Percentiles rank a stretch among this genome's conserved stretches.
These are phyloP conservation scores for Zalerion maritima DNA, from an alignment of 495 filamentous ascomycete genomes.

Conservation along the genomic window DNA sequence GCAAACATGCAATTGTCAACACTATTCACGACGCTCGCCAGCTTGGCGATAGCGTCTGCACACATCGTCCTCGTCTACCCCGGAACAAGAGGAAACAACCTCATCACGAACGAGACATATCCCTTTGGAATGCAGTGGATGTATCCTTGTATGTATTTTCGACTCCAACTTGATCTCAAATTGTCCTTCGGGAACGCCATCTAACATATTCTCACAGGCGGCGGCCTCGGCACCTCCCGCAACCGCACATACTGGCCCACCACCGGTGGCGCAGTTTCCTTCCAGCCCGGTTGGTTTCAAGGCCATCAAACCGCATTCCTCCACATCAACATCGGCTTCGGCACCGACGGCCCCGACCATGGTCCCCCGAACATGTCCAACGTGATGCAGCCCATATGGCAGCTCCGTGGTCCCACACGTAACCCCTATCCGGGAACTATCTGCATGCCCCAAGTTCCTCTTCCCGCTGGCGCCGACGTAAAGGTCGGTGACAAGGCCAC, in stretches of 20 bases:
- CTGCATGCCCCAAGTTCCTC: slow-evolving; percentile 81
- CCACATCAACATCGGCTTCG: slow-evolving; percentile 90
- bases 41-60: slow-evolving; percentile 45
- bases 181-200: slow-evolving; percentile 3
- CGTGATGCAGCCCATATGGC: slow-evolving; percentile 69
- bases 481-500: slow-evolving; percentile 81
- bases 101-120: slow-evolving; percentile 62
- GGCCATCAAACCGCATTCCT: slow-evolving; percentile 76
- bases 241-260: slow-evolving; percentile 92
- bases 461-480: slow-evolving; percentile 58
- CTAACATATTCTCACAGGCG: slow-evolving; percentile 42
- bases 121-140: slow-evolving; percentile 97
- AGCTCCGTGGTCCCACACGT: slow-evolving; percentile 70
- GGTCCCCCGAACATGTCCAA: slow-evolving; percentile 78
- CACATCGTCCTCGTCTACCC: slow-evolving; percentile 90
- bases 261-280: slow-evolving; percentile 64
- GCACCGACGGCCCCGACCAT: slow-evolving; percentile 41
- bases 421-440: slow-evolving; percentile 72
- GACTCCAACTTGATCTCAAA: background rate
- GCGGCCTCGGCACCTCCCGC: slow-evolving; percentile 59
- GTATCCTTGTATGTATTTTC: slow-evolving; percentile 72
- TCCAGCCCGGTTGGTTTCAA: slow-evolving; percentile 91
- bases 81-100: slow-evolving; percentile 86
- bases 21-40: slow-evolving; percentile 31
- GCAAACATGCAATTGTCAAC: slow-evolving; percentile 32